These are phyloP conservation scores for Trichoderma simmonsii DNA, from an alignment of 2,329 filamentous ascomycete species.

Conservation along the genomic window DNA sequence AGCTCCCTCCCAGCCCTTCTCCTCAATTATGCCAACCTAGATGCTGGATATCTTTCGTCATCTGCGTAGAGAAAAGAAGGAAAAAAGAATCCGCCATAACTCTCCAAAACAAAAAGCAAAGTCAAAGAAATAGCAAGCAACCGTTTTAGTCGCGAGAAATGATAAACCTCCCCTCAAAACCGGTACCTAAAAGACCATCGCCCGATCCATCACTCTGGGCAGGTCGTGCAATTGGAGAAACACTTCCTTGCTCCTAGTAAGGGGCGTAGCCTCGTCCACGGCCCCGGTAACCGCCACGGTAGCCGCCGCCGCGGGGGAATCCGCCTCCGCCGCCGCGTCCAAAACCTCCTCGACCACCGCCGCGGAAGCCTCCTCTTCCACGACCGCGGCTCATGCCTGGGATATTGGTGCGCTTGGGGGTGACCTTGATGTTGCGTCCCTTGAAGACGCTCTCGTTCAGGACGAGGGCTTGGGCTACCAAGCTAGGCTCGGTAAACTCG, in stretches of 20 bases:
- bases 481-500: slow-evolving; percentile 90
- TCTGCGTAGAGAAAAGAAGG: neutral
- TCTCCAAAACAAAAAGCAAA: slow-evolving; percentile 8
- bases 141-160: slow-evolving; percentile 6
- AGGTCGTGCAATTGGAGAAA: slow-evolving; percentile 23
- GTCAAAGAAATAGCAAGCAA: neutral
- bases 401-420: slow-evolving; percentile 91
- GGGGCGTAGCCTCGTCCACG: slow-evolving; percentile 63
- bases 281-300: slow-evolving; percentile 65
- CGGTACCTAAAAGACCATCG: neutral
- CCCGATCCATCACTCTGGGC: slow-evolving; percentile 22
- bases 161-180: slow-evolving; percentile 9
- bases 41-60: slow-evolving; percentile 16
- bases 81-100: neutral
- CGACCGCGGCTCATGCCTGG: slow-evolving; percentile 88
- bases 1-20: slow-evolving; percentile 2
- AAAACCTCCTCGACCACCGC: slow-evolving; percentile 42
- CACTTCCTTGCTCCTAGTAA: slow-evolving; percentile 51
- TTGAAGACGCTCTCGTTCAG: slow-evolving; percentile 96
- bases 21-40: slow-evolving; percentile 16
- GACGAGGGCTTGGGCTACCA: slow-evolving; percentile 90
- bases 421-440: slow-evolving; percentile 91
- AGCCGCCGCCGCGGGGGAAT: slow-evolving; percentile 53
- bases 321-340: slow-evolving; percentile 48
- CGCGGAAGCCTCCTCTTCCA: slow-evolving; percentile 54